phyloP scores from a whole-genome alignment of 345 rosid species.

The Pelargonium nanum region DNA sequence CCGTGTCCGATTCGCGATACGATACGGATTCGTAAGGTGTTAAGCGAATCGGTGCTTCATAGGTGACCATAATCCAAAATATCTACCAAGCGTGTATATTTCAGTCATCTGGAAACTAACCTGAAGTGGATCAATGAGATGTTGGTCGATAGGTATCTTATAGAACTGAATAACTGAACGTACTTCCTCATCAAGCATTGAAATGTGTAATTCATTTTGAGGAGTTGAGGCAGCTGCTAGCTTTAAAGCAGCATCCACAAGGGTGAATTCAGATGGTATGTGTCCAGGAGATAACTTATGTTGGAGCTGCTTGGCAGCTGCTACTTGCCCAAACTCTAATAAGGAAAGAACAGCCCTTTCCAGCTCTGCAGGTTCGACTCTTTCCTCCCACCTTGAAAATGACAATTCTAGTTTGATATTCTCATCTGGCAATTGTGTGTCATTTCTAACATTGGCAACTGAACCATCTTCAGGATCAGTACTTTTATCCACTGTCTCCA shows the following conservation, averaged over 20 bases:
- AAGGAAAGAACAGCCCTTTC: constrained; percentile 91
- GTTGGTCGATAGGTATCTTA: constrained; percentile 28
- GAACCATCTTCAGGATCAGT: constrained; percentile 51
- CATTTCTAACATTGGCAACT: constrained; percentile 36
- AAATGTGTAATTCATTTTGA: constrained; percentile 28
- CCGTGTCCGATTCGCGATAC: too few relatives aligned
- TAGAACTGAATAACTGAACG: constrained; percentile 47
- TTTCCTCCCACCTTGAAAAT: constrained; percentile 89
- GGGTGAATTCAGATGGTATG: constrained; percentile 59
- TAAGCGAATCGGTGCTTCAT: too few relatives aligned
- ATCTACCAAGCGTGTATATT: too few relatives aligned
- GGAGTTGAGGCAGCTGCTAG: constrained; percentile 72
- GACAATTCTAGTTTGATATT: constrained; percentile 51
- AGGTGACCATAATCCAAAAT: too few relatives aligned
- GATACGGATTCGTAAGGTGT: too few relatives aligned
- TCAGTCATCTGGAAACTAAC: constrained; percentile 19
- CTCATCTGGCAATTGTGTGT: constrained; percentile 60
- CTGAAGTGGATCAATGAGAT: constrained; percentile 53
- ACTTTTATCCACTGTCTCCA: constrained; percentile 47
- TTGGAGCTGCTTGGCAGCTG: constrained; percentile 96
- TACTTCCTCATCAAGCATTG: constrained; percentile 54
- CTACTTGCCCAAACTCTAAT: constrained; percentile 86
- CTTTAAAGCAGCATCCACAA: constrained; percentile 69
- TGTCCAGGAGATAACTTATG: constrained; percentile 72
- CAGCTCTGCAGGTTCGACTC: constrained; percentile 72